Conservation (phyloP, 176 grass and related monocot genomes). For the Bothriochloa decipiens region DNA sequence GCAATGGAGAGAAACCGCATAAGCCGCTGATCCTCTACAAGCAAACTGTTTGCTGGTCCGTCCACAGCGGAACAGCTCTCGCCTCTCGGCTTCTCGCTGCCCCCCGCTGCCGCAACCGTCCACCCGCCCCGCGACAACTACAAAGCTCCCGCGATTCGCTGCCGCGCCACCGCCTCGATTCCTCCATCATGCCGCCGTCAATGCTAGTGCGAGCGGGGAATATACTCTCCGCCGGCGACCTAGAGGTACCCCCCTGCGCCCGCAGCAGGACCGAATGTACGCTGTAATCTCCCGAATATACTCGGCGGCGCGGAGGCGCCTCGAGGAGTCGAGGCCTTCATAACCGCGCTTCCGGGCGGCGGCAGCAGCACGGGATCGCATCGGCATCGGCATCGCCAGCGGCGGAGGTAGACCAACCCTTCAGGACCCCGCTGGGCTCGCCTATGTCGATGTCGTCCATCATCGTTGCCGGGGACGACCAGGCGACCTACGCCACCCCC, state of each 20-base stretch:
- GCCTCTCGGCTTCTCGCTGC: too few relatives aligned
- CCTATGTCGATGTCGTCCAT: conserved; percentile 50
- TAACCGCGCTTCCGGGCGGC: conserved; percentile 28
- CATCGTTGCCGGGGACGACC: conserved; percentile 40
- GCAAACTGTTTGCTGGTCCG: too few relatives aligned
- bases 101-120: too few relatives aligned
- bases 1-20: too few relatives aligned
- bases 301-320: conserved; percentile 34
- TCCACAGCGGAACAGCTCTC: too few relatives aligned
- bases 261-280: conserved; percentile 38
- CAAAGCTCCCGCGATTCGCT: too few relatives aligned
- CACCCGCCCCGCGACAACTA: too few relatives aligned
- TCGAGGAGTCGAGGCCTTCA: conserved; percentile 51
- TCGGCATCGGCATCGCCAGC: neutral
- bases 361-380: conserved; percentile 4
- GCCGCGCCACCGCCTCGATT: too few relatives aligned
- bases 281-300: conserved; percentile 47
- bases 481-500: neutral
- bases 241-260: conserved; percentile 46
- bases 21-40: too few relatives aligned
- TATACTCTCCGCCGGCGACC: neutral
- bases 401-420: conserved; percentile 15
- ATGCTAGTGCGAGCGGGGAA: too few relatives aligned
- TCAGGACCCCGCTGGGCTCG: conserved; percentile 41
- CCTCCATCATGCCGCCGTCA: too few relatives aligned